phyloP scores from a whole-genome alignment of 1,284 basidiomycete genomes.

The Afroboletus lepidellus region DNA sequence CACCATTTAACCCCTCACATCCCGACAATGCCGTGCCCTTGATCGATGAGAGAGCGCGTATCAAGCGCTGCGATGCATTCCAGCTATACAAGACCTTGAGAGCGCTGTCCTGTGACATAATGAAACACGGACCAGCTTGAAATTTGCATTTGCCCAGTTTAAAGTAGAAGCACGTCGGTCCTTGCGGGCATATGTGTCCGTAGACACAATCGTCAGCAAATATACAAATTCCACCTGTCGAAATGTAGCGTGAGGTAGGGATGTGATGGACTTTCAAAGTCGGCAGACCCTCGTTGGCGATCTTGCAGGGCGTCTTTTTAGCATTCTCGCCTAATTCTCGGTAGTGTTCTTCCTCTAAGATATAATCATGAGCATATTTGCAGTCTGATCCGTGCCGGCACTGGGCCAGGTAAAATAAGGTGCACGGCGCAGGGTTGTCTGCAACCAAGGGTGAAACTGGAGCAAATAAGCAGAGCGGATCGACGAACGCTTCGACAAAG shows the following conservation, averaged over 20 bases:
- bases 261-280: not conserved
- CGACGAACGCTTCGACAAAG: conserved; percentile 56
- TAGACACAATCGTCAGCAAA: conserved; percentile 62
- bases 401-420: conserved; percentile 54
- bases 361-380: conserved; percentile 58
- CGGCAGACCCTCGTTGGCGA: conserved; percentile 48
- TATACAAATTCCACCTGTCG: conserved; percentile 48
- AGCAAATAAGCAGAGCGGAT: conserved; percentile 12
- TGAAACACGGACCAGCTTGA: conserved; percentile 44
- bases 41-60: conserved; percentile 1
- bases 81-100: conserved; percentile 32
- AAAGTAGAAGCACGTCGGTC: conserved; percentile 48
- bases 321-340: conserved; percentile 51
- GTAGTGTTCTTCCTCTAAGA: conserved; percentile 50
- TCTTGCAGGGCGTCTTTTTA: conserved; percentile 58
- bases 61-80: conserved; percentile 29
- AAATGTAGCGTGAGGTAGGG: conserved; percentile 4
- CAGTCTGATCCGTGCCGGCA: conserved; percentile 56
- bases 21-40: conserved; percentile 14
- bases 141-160: conserved; percentile 60
- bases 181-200: conserved; percentile 55
- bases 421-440: conserved; percentile 62
- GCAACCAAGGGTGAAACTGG: conserved; percentile 12
- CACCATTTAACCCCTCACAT: conserved; percentile 9
- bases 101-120: conserved; percentile 14